phyloP scores from a whole-genome alignment of 345 rosid genomes.

The Camelina neglecta region DNA sequence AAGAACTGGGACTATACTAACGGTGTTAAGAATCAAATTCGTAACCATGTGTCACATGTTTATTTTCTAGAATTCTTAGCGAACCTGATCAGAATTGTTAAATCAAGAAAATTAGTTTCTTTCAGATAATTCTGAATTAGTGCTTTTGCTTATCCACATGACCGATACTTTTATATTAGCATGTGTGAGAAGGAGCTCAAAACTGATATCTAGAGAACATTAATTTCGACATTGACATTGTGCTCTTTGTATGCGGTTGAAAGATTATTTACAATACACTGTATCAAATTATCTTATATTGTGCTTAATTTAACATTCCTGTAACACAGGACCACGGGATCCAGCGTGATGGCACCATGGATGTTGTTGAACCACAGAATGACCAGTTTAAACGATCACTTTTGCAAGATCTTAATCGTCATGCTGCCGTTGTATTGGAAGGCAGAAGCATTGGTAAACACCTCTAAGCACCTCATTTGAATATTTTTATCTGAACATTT shows the following conservation, averaged over 20 bases:
- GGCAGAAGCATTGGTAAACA: slow-evolving; percentile 75
- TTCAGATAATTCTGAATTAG: neutral
- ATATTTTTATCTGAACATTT: neutral
- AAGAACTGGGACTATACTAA: slow-evolving; percentile 14
- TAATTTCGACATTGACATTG: neutral
- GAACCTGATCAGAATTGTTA: neutral
- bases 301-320: slow-evolving; percentile 17
- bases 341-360: slow-evolving; percentile 69
- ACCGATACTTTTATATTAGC: neutral
- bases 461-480: slow-evolving; percentile 15
- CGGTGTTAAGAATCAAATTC: slow-evolving; percentile 12
- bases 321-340: slow-evolving; percentile 78
- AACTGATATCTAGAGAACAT: slow-evolving; percentile 5
- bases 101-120: slow-evolving; percentile 6
- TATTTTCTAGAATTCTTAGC: neutral
- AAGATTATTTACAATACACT: neutral
- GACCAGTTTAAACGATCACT: slow-evolving; percentile 69
- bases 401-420: slow-evolving; percentile 82
- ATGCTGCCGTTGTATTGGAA: slow-evolving; percentile 92
- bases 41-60: neutral
- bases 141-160: neutral
- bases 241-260: slow-evolving; percentile 12
- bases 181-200: neutral
- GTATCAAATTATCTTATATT: neutral
- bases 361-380: slow-evolving; percentile 55